Conservation (phyloP, 306 rosid species). For the Sindora glabra region DNA sequence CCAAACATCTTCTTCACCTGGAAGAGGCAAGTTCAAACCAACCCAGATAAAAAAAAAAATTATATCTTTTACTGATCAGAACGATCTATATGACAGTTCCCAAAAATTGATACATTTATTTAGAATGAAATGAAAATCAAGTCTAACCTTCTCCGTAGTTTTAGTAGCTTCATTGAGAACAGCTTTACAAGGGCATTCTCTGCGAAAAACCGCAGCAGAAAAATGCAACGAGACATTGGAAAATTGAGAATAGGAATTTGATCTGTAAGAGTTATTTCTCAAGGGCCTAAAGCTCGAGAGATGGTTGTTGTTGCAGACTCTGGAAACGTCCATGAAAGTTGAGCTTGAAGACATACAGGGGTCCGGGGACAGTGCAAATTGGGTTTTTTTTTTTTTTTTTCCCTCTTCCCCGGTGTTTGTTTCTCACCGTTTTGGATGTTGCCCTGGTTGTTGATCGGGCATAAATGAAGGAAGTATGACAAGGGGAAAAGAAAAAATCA, state of each 20-base stretch:
- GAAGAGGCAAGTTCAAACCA: not conserved
- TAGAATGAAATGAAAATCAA: not conserved
- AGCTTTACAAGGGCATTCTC: slow-evolving; percentile 23
- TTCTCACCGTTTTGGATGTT: not conserved
- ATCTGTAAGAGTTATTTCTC: not conserved
- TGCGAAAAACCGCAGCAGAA: not conserved
- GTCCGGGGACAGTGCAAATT: not conserved
- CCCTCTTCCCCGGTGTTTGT: not conserved
- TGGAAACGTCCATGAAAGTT: slow-evolving; percentile 17
- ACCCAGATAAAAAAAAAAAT: not conserved
- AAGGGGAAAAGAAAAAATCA: too few species aligned
- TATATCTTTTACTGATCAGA: too few species aligned
- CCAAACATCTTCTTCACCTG: slow-evolving; percentile 4
- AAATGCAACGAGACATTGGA: not conserved
- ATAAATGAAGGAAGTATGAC: too few species aligned
- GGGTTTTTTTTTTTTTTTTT: not conserved
- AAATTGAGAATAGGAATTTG: not conserved
- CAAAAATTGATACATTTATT: not conserved
- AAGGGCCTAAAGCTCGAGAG: not conserved
- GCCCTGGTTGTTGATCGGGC: not conserved
- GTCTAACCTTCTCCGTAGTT: slow-evolving; percentile 2
- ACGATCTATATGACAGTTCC: not conserved
- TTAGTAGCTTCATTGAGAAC: not conserved
- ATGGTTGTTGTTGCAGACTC: slow-evolving; percentile 14
- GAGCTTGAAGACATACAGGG: not conserved